Evolutionary conservation across 305 asterid species (phyloP).

Genomic region (Rubia balearica): DNA sequence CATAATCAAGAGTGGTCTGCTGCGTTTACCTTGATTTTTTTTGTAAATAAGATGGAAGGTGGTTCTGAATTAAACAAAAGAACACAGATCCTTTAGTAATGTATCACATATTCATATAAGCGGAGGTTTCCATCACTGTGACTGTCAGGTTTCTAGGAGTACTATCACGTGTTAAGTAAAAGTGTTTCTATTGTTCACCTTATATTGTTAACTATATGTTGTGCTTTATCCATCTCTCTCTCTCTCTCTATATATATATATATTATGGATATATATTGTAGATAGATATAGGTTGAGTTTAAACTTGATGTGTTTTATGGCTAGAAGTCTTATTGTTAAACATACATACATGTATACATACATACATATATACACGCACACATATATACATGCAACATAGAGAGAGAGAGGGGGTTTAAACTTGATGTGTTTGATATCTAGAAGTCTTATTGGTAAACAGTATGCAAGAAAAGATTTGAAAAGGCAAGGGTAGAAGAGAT

Average conservation of each 20-base stretch:
- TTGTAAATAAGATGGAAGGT: background rate
- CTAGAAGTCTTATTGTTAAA: too few species aligned
- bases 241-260: too few species aligned
- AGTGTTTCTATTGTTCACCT: background rate
- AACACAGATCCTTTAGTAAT: background rate
- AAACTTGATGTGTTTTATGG: too few species aligned
- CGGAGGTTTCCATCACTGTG: background rate
- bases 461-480: too few species aligned
- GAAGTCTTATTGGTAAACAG: background rate
- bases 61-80: background rate
- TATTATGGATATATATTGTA: too few species aligned
- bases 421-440: background rate
- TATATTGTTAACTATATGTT: background rate
- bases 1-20: background rate
- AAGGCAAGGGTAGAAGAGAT: background rate
- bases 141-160: background rate
- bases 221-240: background rate
- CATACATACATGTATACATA: too few species aligned
- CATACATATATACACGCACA: too few species aligned
- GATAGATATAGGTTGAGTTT: background rate
- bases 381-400: too few species aligned
- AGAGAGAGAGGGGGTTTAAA: too few species aligned
- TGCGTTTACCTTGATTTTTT: background rate
- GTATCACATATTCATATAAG: too few species aligned
- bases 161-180: background rate